These are phyloP conservation scores for Nemania abortiva DNA, from an alignment of 2,329 filamentous ascomycete species.

Conservation along the genomic window DNA sequence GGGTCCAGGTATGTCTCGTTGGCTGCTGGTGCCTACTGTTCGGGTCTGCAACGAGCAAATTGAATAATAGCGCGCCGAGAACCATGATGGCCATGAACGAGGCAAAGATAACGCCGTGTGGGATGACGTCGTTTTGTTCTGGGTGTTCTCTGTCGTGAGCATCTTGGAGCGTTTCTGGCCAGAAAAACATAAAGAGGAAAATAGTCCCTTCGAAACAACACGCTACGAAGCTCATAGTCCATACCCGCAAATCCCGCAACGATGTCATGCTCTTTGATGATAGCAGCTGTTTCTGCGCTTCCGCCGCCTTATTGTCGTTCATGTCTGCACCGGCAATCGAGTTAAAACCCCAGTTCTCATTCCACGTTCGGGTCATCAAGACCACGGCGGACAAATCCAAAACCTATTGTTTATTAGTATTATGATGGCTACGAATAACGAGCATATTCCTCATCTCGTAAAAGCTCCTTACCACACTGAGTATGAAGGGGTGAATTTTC, in stretches of 20 bases:
- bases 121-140: conserved; percentile 32
- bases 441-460: neutral
- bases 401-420: conserved; percentile 35
- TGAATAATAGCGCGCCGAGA: conserved; percentile 68
- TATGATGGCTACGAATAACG: conserved; percentile 3
- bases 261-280: conserved; percentile 1
- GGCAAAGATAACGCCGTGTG: conserved; percentile 67
- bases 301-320: neutral
- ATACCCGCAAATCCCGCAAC: conserved; percentile 46
- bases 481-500: conserved; percentile 63
- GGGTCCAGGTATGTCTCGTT: conserved; percentile 17
- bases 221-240: conserved; percentile 51
- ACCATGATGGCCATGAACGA: conserved; percentile 71
- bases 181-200: conserved; percentile 52
- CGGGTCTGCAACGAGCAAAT: conserved; percentile 44
- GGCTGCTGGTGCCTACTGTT: neutral
- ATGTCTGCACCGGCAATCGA: neutral
- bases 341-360: conserved; percentile 44
- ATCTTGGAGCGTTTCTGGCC: conserved; percentile 50
- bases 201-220: conserved; percentile 54
- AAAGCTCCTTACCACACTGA: conserved; percentile 51
- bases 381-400: conserved; percentile 47
- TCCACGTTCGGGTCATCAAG: conserved; percentile 51
- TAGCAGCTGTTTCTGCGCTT: conserved; percentile 3
- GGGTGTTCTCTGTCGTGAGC: conserved; percentile 44